Base-by-base conservation (phyloP, 2,329 filamentous ascomycete species). In the Orbilia ellipsospora region DNA sequence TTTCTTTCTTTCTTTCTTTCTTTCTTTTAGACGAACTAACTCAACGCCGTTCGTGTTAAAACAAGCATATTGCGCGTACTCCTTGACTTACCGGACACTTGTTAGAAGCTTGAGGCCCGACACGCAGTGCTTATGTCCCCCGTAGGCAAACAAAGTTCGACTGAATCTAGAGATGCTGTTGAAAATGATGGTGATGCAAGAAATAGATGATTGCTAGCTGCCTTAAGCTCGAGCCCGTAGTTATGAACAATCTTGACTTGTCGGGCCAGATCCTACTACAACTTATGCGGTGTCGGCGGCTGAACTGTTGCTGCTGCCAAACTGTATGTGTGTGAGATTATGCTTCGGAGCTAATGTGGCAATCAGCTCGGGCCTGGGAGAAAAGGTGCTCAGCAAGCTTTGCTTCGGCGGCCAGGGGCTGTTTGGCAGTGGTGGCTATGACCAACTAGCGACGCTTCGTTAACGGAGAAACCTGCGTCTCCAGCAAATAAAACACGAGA, bases 51-150 rank as follows among this genome's bases (percentile, higher is more conserved):
- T 12, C 20, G 52, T 44, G 52, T 51, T 36, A 28, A 56, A 66
- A 73, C 18, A 57, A 36, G 62, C 48, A 55, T 57, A 48, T 66
- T 73, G 61, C 69, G 69, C 69, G 55, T 66, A 55, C 55, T 68
- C 70, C 70, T 68, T 68, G 13, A 74, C 70, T 74, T 64, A 74
- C 70, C 70, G 70, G 70, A 67, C 60, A 67, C 52, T 63, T 54
- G 40, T 36, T 63, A n/a, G 62, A 50, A 48, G 23, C 44, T 54
- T 40, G 55, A 51, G 42, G 31, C 31, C 31, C 31, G 31, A 6
- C 51, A 62, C 61, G 56, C 69, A 62, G 56, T 62, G 55, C 56
- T 65, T 67, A 23, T 23, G 62, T n/a, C 61, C 62, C 51, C 50
- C 61, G 62, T 62, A 67, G 62, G 42, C 69, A 54, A 56, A 54